Base-by-base conservation (phyloP, 805 yeast genomes). In the Barnettozyma vustinii region DNA sequence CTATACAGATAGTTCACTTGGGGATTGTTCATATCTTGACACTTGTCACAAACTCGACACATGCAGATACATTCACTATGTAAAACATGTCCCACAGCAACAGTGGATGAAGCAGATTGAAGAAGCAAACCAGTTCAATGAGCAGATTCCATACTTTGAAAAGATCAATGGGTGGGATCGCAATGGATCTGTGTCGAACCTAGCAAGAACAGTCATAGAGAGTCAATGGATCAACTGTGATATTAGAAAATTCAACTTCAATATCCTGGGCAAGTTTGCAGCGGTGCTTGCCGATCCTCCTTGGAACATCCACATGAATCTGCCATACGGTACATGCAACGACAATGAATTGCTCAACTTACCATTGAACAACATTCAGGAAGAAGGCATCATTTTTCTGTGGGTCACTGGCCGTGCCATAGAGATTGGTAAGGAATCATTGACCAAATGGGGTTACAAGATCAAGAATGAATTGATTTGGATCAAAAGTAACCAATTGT, bases 391-490 rank as follows among this genome's bases (percentile, higher is more conserved):
- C 2, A 68, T 90, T 40, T 73, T 90, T 52, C 73, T 91, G 23
- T 91, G 97, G 98, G 97, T 92, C 10, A 92, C 98, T 1, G 97
- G 97, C 1, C 74, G 98, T 42, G 89, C 97, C 10, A 82, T 89
- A 56, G 97, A 92, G 57, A 73, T 86, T 19, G 98, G 98, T 1
- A 75, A 96, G 37, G 79, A 79, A 49, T 87, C 91, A 8, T 69
- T 91, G 48, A 64, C 63, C 4, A 80, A 77, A 50, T 90, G 97
- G 96, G 97, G 97, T 1, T 91, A 91, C 62, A 62, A 67, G 35
- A 79, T 84, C 5, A 68, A 79, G 20, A 92, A 90, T 63, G 97
- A 91, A 63, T 66, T 91, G 52, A 78, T 91, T 9, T 91, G 98
- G 98, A 77, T 89, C 51, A 91, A 91, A 64, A 80, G 94, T 5